phyloP scores from a whole-genome alignment of 139 green algal species.

The Gonium pectorale region DNA sequence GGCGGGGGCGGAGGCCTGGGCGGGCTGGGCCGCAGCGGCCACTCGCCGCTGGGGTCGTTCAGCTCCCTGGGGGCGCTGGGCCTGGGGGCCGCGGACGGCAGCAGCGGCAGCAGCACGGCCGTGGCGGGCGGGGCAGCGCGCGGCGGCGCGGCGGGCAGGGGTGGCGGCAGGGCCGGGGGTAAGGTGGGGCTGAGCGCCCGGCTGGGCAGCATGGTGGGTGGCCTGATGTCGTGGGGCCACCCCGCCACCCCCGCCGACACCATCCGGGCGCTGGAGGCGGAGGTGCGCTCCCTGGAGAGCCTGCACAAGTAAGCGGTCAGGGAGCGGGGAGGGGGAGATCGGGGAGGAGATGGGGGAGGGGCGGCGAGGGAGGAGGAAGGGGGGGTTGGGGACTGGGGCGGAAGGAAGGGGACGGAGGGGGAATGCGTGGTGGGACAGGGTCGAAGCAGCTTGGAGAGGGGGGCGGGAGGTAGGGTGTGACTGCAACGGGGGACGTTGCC shows the following conservation, averaged over 20 bases:
- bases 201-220: slow-evolving; percentile 61
- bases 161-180: too few species aligned
- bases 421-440: too few species aligned
- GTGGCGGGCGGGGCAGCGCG: background rate
- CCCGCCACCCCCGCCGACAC: slow-evolving; percentile 49
- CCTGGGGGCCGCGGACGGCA: background rate
- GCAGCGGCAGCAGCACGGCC: background rate
- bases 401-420: too few species aligned
- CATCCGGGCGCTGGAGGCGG: slow-evolving; percentile 71
- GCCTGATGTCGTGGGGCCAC: slow-evolving; percentile 6
- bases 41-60: too few species aligned
- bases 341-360: background rate
- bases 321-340: background rate
- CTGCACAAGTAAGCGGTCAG: slow-evolving; percentile 45
- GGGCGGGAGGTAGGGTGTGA: too few species aligned
- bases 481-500: too few species aligned
- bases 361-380: background rate
- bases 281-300: slow-evolving; percentile 63
- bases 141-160: background rate
- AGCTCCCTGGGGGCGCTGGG: too few species aligned
- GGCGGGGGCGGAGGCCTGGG: background rate
- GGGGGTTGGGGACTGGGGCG: background rate
- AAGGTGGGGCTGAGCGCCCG: slow-evolving; percentile 1
- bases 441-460: too few species aligned
- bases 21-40: background rate